Evolutionary conservation across 371 early-diverging fungal genomes (phyloP).

Genomic region (Mortierella sp.): DNA sequence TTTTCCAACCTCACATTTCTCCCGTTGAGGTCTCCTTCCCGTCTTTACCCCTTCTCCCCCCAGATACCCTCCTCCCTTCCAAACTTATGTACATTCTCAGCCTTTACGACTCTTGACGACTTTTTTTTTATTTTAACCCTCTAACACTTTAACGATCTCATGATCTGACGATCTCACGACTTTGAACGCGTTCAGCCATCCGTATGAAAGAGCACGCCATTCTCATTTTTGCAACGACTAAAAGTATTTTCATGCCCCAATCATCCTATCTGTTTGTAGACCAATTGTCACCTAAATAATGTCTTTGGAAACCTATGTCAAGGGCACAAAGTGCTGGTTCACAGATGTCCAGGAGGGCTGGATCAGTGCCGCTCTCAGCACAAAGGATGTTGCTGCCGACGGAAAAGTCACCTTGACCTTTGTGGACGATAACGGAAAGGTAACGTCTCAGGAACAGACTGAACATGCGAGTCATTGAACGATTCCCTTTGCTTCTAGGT

Average conservation of each 20-base stretch:
- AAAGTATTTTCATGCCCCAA: slow-evolving; percentile 9
- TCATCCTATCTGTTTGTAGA: slow-evolving; percentile 20
- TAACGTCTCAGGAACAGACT: slow-evolving; percentile 24
- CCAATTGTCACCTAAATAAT: slow-evolving; percentile 58
- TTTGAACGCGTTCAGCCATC: not conserved
- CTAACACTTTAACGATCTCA: slow-evolving; percentile 8
- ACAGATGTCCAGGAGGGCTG: slow-evolving; percentile 90
- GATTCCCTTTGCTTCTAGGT: not conserved
- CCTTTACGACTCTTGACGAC: not conserved
- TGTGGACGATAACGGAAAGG: slow-evolving; percentile 74
- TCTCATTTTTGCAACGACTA: slow-evolving; percentile 15
- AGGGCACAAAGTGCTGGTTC: slow-evolving; percentile 91
- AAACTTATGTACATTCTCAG: slow-evolving; percentile 20
- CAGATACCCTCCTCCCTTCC: not conserved
- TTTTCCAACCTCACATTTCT: slow-evolving; percentile 8
- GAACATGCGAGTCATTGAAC: not conserved
- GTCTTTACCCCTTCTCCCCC: not conserved
- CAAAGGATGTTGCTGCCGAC: slow-evolving; percentile 69
- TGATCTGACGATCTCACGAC: slow-evolving; percentile 8
- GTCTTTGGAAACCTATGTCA: slow-evolving; percentile 72
- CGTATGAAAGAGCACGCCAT: slow-evolving; percentile 4
- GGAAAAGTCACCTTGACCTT: slow-evolving; percentile 73
- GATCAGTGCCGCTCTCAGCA: slow-evolving; percentile 77
- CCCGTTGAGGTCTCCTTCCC: slow-evolving; percentile 2
- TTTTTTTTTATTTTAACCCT: not conserved